phyloP scores from a whole-genome alignment of 257 asterid genomes.

The Lycium barbarum region DNA sequence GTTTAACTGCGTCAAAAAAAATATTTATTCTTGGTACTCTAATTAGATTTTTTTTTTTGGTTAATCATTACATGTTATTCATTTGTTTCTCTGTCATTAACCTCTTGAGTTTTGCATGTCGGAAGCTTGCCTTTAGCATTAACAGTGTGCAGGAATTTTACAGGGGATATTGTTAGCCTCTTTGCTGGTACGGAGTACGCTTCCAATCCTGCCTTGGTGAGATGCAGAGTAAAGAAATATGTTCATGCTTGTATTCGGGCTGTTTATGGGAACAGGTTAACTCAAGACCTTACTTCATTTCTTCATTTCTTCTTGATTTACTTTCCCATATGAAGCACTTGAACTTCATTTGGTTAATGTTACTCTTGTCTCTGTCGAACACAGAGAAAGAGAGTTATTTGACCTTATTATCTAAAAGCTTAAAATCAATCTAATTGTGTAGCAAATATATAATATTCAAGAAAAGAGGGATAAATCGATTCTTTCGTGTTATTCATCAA shows the following conservation, averaged over 20 bases:
- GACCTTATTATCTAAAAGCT: background rate
- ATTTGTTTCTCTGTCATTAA: conserved; percentile 17
- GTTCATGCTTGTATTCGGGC: conserved; percentile 74
- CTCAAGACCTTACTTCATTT: conserved; percentile 14
- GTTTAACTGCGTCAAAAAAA: background rate
- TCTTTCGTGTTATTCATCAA: background rate
- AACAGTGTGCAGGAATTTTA: conserved; percentile 16
- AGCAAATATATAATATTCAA: background rate
- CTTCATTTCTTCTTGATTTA: conserved; percentile 14
- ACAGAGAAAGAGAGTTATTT: background rate
- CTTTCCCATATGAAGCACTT: background rate
- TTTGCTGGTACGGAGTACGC: conserved; percentile 67
- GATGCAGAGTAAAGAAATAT: conserved; percentile 76
- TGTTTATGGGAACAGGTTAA: conserved; percentile 80
- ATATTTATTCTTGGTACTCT: background rate
- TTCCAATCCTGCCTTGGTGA: conserved; percentile 65
- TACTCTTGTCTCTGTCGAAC: background rate
- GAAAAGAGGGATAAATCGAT: background rate
- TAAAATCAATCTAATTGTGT: background rate
- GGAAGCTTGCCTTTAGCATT: conserved; percentile 3
- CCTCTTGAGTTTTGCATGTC: conserved; percentile 2
- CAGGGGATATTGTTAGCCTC: conserved; percentile 67
- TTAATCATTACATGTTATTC: background rate
- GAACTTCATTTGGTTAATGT: conserved; percentile 16
- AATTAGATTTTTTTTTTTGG: background rate